phyloP scores from a whole-genome alignment of 768 basidiomycete species.

The Phylloporus sp. region DNA sequence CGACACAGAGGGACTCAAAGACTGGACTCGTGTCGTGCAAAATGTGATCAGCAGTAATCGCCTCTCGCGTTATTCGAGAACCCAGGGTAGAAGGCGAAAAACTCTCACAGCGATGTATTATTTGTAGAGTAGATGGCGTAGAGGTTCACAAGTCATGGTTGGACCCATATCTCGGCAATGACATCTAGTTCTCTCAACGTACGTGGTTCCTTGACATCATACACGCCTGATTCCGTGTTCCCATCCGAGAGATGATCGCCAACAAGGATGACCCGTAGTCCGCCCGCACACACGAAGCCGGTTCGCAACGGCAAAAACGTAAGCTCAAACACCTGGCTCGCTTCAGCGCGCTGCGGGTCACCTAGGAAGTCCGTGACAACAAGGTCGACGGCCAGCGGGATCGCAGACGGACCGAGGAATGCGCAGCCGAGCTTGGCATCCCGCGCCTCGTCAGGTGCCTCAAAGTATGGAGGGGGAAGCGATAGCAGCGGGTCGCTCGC shows the following conservation, averaged over 20 bases:
- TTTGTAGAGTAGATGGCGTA: constrained; percentile 10
- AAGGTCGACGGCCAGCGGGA: constrained; percentile 45
- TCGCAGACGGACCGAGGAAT: constrained; percentile 50
- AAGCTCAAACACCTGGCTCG: constrained; percentile 58
- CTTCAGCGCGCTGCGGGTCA: constrained; percentile 31
- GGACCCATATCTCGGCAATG: constrained; percentile 69
- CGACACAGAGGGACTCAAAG: too few species aligned
- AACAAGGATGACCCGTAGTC: constrained; percentile 64
- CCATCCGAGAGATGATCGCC: constrained; percentile 48
- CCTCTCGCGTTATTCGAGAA: too few species aligned
- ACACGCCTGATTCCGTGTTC: constrained; percentile 23
- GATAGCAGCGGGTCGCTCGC: constrained; percentile 10
- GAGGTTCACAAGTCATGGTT: constrained; percentile 22
- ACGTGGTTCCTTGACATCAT: constrained; percentile 35
- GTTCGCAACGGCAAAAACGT: constrained; percentile 53
- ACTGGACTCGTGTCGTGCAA: too few species aligned
- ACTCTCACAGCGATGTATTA: too few species aligned
- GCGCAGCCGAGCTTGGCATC: constrained; percentile 30
- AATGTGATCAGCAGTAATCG: too few species aligned
- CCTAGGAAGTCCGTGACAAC: constrained; percentile 16
- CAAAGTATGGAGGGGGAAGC: constrained; percentile 50
- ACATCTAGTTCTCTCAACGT: constrained; percentile 69
- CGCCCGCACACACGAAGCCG: constrained; percentile 66
- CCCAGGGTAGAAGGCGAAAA: too few species aligned
- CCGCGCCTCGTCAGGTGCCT: constrained; percentile 36